Base-by-base conservation (phyloP, 768 basidiomycete species). In the Pulveroboletus sp. region DNA sequence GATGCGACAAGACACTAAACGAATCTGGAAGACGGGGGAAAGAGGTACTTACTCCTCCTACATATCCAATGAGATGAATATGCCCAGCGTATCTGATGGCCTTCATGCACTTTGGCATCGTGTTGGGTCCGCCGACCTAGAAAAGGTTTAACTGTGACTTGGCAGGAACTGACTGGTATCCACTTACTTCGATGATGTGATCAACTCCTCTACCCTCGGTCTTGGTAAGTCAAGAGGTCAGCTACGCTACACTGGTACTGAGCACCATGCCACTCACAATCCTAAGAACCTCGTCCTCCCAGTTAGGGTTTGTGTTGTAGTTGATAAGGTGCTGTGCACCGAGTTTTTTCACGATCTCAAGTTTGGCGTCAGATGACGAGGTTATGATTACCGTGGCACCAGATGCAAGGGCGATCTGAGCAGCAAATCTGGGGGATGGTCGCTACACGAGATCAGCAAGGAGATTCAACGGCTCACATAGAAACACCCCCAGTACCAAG, bases 321-420 rank as follows among this genome's bases (percentile, higher is more conserved):
- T 86, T 84, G 68, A 86, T 81, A 17, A 77, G 56, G 46, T 81
- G 69, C 16, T 74, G 71, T 12, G 72, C 76, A 19, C 84, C 82
- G 17, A 83, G 73, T 38, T 72, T 73, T 38, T 70, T 65, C 9
- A 74, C 81, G 24, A 76, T 54, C 51, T 76, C 71, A n/a, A 85
- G 71, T 56, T 87, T 88, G 40, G 75, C 73, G 56, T 85, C 81
- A 0, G 81, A 81, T 1, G 82, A 85, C 1, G 84, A 85, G 0
- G 84, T 86, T 22, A 75, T 73, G 54, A 88, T 83, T 48, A 85
- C 82, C 1, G 67, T 76, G 2, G 83, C 83, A 31, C 83, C 84
- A 8, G 79, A 73, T 2, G 80, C 78, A 35, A 81, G 73, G 2
- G 84, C 83, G 38, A 87, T 65, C 63, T 85, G 81, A 4, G 78